Base-by-base conservation (phyloP, 2,329 filamentous ascomycete genomes). In the Ascochyta fabae region DNA sequence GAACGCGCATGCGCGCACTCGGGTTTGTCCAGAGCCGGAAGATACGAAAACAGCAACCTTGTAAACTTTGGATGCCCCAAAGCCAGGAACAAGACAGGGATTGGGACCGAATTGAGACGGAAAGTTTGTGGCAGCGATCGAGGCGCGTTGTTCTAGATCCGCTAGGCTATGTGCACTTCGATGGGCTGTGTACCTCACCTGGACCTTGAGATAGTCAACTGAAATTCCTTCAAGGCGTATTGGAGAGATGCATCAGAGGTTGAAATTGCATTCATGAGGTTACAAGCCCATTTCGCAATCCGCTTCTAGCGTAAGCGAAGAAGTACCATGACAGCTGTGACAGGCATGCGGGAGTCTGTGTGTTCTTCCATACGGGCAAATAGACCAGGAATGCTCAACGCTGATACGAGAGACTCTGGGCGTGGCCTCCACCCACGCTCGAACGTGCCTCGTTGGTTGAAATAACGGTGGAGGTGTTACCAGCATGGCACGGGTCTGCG, bases 401-500 rank as follows among this genome's bases (percentile, higher is more conserved):
- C 31, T 31, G 16, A 33, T 9, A 22, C 38, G 31, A 36, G 31
- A n/a, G 23, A 7, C 27, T 43, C 31, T 36, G 31, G 31, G 19
- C 39, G 22, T 27, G 36, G 22, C 35, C 1, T 46, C 19, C 15
- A 16, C 9, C 13, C 13, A 42, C 1, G 15, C 33, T 35, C 15
- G 12, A 13, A 31, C 8, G 12, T 29, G 27, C 27, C 24, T 19
- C 19, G 3, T 19, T 35, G 52, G 45, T 22, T 12, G 19, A 34
- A 34, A 6, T 12, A 49, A 35, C n/a, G 23, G 33, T 13, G 19
- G n/a, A 42, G 34, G 48, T 52, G 40, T 15, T 24, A 15, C 43
- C 38, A 51, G 43, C 38, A 52, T 52, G 54, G 43, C 54, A 57
- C 53, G 53, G 47, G 29, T 36, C 31, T 47, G 26, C 5, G 4